Conservation (phyloP, 2,329 filamentous ascomycete genomes). For the Pestalotiopsis sp. region DNA sequence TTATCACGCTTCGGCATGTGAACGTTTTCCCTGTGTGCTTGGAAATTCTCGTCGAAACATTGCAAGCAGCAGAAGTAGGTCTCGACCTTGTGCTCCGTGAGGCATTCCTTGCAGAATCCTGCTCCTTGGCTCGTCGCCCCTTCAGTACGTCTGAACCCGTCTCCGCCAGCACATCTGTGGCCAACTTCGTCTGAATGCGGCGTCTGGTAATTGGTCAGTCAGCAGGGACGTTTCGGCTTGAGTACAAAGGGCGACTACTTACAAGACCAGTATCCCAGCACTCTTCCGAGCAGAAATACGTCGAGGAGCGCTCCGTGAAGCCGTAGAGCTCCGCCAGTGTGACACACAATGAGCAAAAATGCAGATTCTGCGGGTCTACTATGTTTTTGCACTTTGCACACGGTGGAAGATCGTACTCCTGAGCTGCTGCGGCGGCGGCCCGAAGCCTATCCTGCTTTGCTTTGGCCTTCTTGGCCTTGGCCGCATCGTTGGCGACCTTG, state of each 20-base stretch:
- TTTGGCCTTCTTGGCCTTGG: constrained; percentile 30
- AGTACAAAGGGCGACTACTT: constrained; percentile 21
- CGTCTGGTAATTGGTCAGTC: neutral
- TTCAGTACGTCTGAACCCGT: constrained; percentile 37
- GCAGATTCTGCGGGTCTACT: constrained; percentile 35
- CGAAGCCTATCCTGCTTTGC: constrained; percentile 42
- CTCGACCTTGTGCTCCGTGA: constrained; percentile 33
- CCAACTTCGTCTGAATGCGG: neutral
- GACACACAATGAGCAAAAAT: constrained; percentile 47
- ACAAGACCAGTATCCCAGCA: constrained; percentile 43
- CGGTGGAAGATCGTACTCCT: constrained; percentile 37
- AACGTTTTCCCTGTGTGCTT: constrained; percentile 36
- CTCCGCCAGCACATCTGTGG: constrained; percentile 40
- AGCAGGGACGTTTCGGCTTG: neutral
- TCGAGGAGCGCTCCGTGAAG: constrained; percentile 34
- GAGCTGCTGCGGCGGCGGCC: constrained; percentile 33
- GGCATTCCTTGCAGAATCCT: constrained; percentile 43
- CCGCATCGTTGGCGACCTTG: constrained; percentile 40
- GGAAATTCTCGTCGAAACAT: constrained; percentile 43
- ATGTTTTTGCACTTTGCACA: constrained; percentile 39
- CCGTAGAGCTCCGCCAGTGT: constrained; percentile 37
- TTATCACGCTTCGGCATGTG: constrained; percentile 30
- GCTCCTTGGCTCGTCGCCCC: constrained; percentile 23
- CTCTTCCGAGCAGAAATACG: constrained; percentile 45
- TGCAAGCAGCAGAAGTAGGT: constrained; percentile 42